phyloP scores from a whole-genome alignment of 352 stramenopile species.

The Globisporangium echinulatum region DNA sequence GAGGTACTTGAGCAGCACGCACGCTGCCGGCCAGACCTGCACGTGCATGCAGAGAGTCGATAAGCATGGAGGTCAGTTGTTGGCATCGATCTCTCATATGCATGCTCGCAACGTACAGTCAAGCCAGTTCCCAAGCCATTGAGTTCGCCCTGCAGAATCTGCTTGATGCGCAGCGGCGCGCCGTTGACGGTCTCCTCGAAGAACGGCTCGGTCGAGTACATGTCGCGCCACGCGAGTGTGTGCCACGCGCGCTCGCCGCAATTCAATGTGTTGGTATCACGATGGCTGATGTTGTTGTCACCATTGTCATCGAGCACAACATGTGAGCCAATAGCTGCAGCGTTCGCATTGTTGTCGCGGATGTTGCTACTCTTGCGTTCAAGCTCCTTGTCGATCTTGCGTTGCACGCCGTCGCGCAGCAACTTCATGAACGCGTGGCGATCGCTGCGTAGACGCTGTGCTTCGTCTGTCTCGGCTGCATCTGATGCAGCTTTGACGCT shows the following conservation, averaged over 20 bases:
- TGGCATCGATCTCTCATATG: too few relatives aligned
- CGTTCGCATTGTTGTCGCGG: background rate
- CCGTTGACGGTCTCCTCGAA: slow-evolving; percentile 46
- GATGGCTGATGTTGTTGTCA: background rate
- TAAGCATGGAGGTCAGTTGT: too few relatives aligned
- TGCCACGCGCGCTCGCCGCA: slow-evolving; percentile 26
- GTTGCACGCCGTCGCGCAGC: slow-evolving; percentile 53
- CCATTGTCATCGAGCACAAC: background rate
- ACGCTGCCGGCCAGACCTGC: slow-evolving; percentile 73
- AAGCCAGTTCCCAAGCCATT: slow-evolving; percentile 75
- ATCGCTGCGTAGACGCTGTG: slow-evolving; percentile 11
- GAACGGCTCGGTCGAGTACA: slow-evolving; percentile 55
- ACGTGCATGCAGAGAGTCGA: background rate
- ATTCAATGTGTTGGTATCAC: too few relatives aligned
- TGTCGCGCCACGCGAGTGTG: slow-evolving; percentile 71
- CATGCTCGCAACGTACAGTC: slow-evolving; percentile 22
- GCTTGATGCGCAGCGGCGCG: slow-evolving; percentile 49
- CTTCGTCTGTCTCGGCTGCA: background rate
- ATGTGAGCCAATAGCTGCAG: background rate
- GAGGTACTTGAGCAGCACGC: slow-evolving; percentile 73
- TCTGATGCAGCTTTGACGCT: background rate
- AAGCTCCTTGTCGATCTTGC: slow-evolving; percentile 31
- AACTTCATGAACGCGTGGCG: slow-evolving; percentile 40
- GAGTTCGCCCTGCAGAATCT: slow-evolving; percentile 74
- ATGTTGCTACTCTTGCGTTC: background rate